These are phyloP conservation scores for Trichosanthes cucumerina DNA, from an alignment of 306 rosid species.

Conservation along the genomic window DNA sequence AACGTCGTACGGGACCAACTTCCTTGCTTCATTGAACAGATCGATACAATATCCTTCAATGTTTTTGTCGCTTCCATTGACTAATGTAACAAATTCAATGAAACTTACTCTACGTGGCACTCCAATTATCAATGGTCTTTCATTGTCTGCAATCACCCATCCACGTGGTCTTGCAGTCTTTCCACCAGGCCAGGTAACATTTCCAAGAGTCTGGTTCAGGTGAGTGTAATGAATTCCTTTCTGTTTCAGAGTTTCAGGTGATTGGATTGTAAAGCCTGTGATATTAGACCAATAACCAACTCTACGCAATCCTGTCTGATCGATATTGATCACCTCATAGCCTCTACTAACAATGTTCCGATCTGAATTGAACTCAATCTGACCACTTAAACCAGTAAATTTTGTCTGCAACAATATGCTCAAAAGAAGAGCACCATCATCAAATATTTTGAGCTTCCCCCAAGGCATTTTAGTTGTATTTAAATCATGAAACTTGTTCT, in stretches of 20 bases:
- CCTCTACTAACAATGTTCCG: slow-evolving; percentile 45
- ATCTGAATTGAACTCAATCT: slow-evolving; percentile 36
- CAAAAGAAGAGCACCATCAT: slow-evolving; percentile 53
- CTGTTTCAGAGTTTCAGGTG: slow-evolving; percentile 35
- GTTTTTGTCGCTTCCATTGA: slow-evolving; percentile 22
- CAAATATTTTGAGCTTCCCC: slow-evolving; percentile 55
- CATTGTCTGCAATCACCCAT: slow-evolving; percentile 71
- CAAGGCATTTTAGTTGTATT: slow-evolving; percentile 35
- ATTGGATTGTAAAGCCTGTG: slow-evolving; percentile 60
- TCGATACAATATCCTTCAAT: slow-evolving; percentile 72
- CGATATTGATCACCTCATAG: slow-evolving; percentile 70
- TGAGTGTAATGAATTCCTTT: slow-evolving; percentile 16
- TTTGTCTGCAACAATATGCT: slow-evolving; percentile 37
- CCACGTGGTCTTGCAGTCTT: slow-evolving; percentile 68
- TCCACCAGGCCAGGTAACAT: slow-evolving; percentile 89
- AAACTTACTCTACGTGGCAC: slow-evolving; percentile 88
- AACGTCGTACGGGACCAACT: slow-evolving; percentile 62
- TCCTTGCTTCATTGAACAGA: slow-evolving; percentile 52
- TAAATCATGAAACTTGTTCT: slow-evolving; percentile 18
- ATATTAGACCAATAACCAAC: slow-evolving; percentile 74
- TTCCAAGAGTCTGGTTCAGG: slow-evolving; percentile 49
- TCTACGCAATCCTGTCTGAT: slow-evolving; percentile 23
- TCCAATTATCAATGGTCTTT: slow-evolving; percentile 68
- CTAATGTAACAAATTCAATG: slow-evolving; percentile 64
- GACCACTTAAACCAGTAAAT: slow-evolving; percentile 75